Evolutionary conservation across 2,329 filamentous ascomycete species (phyloP), one percentile per base, ranked within the genome.

Genomic region (Fusarium redolens): DNA sequence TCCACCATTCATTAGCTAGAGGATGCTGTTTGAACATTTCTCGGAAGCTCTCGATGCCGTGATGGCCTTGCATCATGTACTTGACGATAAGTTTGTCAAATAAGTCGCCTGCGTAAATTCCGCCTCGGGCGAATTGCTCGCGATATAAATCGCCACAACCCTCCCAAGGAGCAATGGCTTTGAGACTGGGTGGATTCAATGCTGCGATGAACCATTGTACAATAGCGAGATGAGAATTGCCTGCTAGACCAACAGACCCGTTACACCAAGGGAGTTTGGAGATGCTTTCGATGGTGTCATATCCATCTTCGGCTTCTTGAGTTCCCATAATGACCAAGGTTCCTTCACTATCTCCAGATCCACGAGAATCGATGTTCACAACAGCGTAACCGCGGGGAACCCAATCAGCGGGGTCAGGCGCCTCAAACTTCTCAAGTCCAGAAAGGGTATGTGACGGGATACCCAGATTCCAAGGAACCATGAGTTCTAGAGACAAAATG

Each of bases 131-230:
- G 2, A 68, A 68, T 12, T 68, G 65, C 0, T 68, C 65, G 0
- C 65, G 65, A 0, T 68, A 68, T 0, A 68, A 1, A 1, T 68
- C 65, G 1, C 63, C 65, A 1, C 65, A 68, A 0, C 65, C 65
- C 17, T 68, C 65, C 65, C 65, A 68, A 0, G 63, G 65, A 1
- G 63, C 65, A 2, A 68, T 68, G 0, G 65, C 65, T 3, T 68
- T 68, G 4, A 68, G 65, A 43, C 65, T 68, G 0, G 65, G 63
- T 1, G 65, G 63, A 3, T 37, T 38, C 1, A 68, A 3, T 2
- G 55, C 65, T 5, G 65, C 65, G 30, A 68, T 68, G 8, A 68
- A 68, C 65, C 65, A 68, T 18, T 68, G 65, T 0, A 68, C 25
- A 1, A 68, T 68, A 20, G 65, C 65, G 0, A 68, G 65, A 25